These are phyloP conservation scores for Peniophora sp. DNA, from an alignment of 1,284 basidiomycete genomes.

Conservation along the genomic window DNA sequence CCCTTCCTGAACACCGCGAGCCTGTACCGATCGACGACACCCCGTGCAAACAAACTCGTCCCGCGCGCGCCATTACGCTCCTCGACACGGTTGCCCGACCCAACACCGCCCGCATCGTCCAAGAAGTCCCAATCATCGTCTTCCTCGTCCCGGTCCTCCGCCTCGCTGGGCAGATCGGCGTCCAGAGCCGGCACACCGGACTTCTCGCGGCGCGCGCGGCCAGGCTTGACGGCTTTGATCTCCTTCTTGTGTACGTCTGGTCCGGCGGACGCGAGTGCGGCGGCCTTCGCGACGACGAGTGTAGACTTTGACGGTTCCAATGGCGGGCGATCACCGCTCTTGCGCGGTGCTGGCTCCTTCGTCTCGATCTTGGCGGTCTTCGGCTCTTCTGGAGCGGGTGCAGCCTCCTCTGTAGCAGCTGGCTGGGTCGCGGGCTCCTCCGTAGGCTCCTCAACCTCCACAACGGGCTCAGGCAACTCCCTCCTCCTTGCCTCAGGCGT, in stretches of 20 bases:
- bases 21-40: conserved; percentile 75
- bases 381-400: conserved; percentile 12
- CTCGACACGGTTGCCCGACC: conserved; percentile 25
- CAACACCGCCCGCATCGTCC: conserved; percentile 40
- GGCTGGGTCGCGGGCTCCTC: neutral
- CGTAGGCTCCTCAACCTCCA: neutral
- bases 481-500: conserved; percentile 62
- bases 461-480: conserved; percentile 27
- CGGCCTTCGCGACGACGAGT: neutral
- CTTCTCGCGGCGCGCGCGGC: conserved; percentile 51
- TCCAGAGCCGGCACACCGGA: conserved; percentile 74
- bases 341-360: conserved; percentile 5
- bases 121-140: conserved; percentile 87
- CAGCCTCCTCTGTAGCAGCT: conserved; percentile 5
- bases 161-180: conserved; percentile 50
- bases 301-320: conserved; percentile 2
- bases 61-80: conserved; percentile 72
- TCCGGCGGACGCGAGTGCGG: conserved; percentile 10
- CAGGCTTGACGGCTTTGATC: conserved; percentile 22
- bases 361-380: conserved; percentile 7
- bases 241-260: conserved; percentile 18
- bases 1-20: conserved; percentile 77
- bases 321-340: conserved; percentile 4
- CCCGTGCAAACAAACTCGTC: conserved; percentile 73
- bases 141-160: conserved; percentile 56